phyloP scores from a whole-genome alignment of 2,329 filamentous ascomycete genomes.

The Davidsoniella australis region DNA sequence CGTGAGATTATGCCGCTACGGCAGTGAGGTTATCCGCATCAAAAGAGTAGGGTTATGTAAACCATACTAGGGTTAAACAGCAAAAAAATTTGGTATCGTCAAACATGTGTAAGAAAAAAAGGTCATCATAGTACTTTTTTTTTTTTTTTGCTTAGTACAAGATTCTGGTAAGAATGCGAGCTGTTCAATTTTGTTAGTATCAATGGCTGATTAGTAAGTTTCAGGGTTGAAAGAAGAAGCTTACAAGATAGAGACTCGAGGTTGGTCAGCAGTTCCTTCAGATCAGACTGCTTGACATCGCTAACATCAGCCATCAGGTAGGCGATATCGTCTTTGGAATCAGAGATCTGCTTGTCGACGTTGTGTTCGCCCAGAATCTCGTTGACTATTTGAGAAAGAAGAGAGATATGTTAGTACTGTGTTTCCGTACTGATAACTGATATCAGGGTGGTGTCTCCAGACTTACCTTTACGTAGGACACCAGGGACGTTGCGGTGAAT shows the following conservation, averaged over 20 bases:
- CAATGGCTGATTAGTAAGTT: not conserved
- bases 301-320: conserved; percentile 98
- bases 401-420: not conserved
- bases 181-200: conserved; percentile 15
- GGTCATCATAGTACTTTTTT: not conserved
- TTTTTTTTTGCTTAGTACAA: conserved; percentile 22
- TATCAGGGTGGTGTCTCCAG: not conserved
- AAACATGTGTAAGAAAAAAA: too few relatives aligned
- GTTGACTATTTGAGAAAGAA: conserved; percentile 45
- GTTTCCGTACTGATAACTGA: not conserved
- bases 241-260: conserved; percentile 68
- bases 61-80: too few relatives aligned
- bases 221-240: conserved; percentile 19
- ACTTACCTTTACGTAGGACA: conserved; percentile 63
- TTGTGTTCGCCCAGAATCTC: conserved; percentile 90
- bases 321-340: conserved; percentile 82
- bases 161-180: conserved; percentile 30
- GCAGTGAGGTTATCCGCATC: too few relatives aligned
- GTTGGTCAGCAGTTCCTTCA: conserved; percentile 70
- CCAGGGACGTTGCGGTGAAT: conserved; percentile 95
- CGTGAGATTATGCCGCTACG: not conserved
- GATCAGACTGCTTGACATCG: conserved; percentile 60
- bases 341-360: conserved; percentile 96
- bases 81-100: too few relatives aligned
- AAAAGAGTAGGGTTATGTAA: too few relatives aligned